phyloP scores from a whole-genome alignment of 805 yeast genomes.

The Myxozyma geophila region DNA sequence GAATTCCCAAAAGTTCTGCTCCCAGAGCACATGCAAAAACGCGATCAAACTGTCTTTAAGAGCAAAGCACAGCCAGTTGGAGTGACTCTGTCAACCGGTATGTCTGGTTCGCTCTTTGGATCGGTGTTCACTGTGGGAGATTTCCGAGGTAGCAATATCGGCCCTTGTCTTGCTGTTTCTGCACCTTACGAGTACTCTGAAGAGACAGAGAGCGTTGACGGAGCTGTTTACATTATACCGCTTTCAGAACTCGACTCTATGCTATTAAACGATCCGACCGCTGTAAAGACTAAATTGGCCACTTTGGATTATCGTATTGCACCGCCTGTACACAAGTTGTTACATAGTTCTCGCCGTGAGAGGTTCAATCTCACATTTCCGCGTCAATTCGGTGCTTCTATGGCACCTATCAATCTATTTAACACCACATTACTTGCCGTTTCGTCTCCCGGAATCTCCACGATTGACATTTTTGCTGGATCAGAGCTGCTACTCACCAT shows the following conservation, averaged over 20 bases:
- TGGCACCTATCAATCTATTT: conserved; percentile 44
- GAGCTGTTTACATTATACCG: conserved; percentile 33
- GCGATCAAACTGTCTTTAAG: not conserved
- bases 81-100: conserved; percentile 22
- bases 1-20: conserved; percentile 15
- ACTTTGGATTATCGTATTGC: conserved; percentile 13
- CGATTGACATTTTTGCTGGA: conserved; percentile 46
- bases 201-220: conserved; percentile 22
- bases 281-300: not conserved
- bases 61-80: not conserved
- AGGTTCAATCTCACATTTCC: conserved; percentile 40
- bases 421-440: conserved; percentile 50
- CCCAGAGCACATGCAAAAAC: conserved; percentile 10
- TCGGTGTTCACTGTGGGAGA: conserved; percentile 50
- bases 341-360: not conserved
- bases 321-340: conserved; percentile 3
- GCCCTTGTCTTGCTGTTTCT: conserved; percentile 55
- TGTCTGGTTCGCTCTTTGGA: conserved; percentile 54
- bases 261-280: conserved; percentile 4
- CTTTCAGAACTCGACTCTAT: conserved; percentile 28
- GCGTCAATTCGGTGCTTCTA: conserved; percentile 51
- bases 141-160: conserved; percentile 46
- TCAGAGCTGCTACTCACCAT: conserved; percentile 32
- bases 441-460: conserved; percentile 58
- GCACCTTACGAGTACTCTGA: conserved; percentile 51